Evolutionary conservation across 352 stramenopile genomes (phyloP).

Genomic region (Phytophthora quininea): DNA sequence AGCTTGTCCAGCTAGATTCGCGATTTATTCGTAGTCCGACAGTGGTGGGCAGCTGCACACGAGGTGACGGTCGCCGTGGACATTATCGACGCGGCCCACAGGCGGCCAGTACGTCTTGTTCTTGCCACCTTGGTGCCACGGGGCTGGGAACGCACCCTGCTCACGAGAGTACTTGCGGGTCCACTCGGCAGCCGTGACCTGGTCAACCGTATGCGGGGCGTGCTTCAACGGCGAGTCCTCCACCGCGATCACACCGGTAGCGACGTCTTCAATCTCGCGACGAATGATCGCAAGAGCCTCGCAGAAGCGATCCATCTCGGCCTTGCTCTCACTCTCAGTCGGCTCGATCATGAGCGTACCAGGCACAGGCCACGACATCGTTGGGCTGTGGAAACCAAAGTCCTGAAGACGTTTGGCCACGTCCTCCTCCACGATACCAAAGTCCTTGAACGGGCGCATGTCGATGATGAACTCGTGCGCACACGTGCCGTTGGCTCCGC

Average conservation of each 20-base stretch:
- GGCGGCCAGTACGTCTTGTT: conserved; percentile 99
- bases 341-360: conserved; percentile 99
- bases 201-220: conserved; percentile 97
- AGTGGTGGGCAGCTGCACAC: conserved; percentile 98
- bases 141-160: conserved; percentile 94
- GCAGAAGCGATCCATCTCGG: conserved; percentile 97
- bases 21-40: conserved; percentile 88
- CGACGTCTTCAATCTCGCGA: conserved; percentile 98
- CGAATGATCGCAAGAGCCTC: conserved; percentile 96
- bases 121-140: conserved; percentile 91
- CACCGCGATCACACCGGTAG: conserved; percentile 89
- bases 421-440: conserved; percentile 96
- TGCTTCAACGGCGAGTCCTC: conserved; percentile 96
- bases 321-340: conserved; percentile 98
- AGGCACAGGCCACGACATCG: conserved; percentile 99
- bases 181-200: conserved; percentile 94
- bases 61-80: conserved; percentile 98
- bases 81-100: conserved; percentile 98
- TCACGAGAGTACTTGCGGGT: conserved; percentile 94
- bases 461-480: conserved; percentile 99
- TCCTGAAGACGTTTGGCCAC: conserved; percentile 99
- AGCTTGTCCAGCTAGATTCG: conserved; percentile 13
- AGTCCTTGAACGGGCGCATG: conserved; percentile 96
- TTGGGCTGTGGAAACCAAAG: conserved; percentile 99
- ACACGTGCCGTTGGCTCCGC: conserved; percentile 96